A percentile compares a stretch with the other conserved stretches of the same genome.
Evolutionary conservation across 495 filamentous ascomycete genomes (phyloP).

Genomic region (Penicillium maclennaniae): DNA sequence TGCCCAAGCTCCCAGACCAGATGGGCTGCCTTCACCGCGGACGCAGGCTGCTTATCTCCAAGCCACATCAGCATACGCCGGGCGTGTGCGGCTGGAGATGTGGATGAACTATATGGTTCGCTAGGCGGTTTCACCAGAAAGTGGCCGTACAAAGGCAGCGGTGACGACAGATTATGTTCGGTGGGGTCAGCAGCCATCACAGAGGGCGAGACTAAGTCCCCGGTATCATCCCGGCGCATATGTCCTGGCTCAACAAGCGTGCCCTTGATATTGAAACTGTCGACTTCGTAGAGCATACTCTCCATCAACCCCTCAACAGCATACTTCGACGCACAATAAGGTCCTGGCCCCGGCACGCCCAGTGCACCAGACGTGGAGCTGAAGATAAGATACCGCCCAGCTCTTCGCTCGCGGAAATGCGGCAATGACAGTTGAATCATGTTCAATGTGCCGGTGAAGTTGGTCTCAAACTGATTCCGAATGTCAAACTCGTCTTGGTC

Average conservation of each 20-base stretch:
- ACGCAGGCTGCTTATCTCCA: constrained; percentile 84
- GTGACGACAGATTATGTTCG: constrained; percentile 42
- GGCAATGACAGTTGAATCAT: constrained; percentile 88
- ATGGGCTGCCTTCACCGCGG: constrained; percentile 90
- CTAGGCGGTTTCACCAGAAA: constrained; percentile 85
- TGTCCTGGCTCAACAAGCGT: constrained; percentile 90
- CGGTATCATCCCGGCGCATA: constrained; percentile 68
- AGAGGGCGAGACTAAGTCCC: constrained; percentile 31
- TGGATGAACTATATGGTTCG: constrained; percentile 71
- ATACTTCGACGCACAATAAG: constrained; percentile 95
- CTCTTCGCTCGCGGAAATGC: constrained; percentile 72
- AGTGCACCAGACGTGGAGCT: constrained; percentile 84
- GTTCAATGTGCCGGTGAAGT: constrained; percentile 90
- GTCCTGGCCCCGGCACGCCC: constrained; percentile 86
- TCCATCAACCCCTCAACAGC: constrained; percentile 93
- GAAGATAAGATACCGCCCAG: constrained; percentile 88
- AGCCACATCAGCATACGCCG: constrained; percentile 95
- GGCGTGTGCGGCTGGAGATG: constrained; percentile 80
- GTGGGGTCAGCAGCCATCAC: constrained; percentile 21
- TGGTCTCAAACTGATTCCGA: constrained; percentile 94
- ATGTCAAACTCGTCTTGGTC: constrained; percentile 95
- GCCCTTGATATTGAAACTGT: constrained; percentile 84
- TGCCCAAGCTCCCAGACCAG: constrained; percentile 94
- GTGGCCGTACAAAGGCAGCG: constrained; percentile 78
- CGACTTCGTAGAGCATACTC: constrained; percentile 91